Percentiles rank a stretch among this genome's conserved stretches.
phyloP scores from a whole-genome alignment of 176 grass and related monocot species.

The Eleusine coracana region DNA sequence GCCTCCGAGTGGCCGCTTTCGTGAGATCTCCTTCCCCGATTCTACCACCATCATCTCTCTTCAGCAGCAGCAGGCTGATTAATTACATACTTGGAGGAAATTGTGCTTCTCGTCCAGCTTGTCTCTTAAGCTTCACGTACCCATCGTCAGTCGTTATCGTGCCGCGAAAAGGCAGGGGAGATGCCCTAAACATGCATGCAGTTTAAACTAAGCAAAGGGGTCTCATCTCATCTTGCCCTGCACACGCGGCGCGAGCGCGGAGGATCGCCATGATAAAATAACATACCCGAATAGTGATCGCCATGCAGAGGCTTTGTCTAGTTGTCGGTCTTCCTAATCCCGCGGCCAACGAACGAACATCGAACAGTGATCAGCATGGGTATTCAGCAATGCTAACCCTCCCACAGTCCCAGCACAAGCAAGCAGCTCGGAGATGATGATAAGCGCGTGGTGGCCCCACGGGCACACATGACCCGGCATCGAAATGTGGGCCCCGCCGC shows the following conservation, averaged over 20 bases:
- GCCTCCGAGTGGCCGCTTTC: slow-evolving; percentile 2
- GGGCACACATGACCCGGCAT: slow-evolving; percentile 33
- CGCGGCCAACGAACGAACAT: not conserved
- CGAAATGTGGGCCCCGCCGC: slow-evolving; percentile 25
- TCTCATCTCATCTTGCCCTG: not conserved
- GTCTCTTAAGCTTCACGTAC: not conserved
- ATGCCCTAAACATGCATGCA: not conserved
- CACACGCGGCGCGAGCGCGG: slow-evolving; percentile 15
- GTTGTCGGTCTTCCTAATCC: not conserved
- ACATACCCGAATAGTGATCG: not conserved
- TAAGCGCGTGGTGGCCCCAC: slow-evolving; percentile 15
- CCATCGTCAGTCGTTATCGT: not conserved
- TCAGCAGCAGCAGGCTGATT: not conserved
- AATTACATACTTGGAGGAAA: not conserved
- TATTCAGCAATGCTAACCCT: too few species aligned
- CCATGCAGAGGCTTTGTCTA: not conserved
- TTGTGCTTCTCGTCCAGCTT: not conserved
- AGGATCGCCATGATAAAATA: not conserved
- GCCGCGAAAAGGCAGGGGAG: not conserved
- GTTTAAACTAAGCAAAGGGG: slow-evolving; percentile 14
- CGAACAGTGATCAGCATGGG: not conserved
- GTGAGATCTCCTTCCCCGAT: not conserved
- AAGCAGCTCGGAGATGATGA: not conserved
- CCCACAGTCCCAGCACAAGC: not conserved
- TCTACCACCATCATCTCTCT: not conserved